Percentiles rank a stretch among this genome's conserved stretches.
Conservation (phyloP, 805 yeast species). For the Kluyveromyces dobzhanskii region DNA sequence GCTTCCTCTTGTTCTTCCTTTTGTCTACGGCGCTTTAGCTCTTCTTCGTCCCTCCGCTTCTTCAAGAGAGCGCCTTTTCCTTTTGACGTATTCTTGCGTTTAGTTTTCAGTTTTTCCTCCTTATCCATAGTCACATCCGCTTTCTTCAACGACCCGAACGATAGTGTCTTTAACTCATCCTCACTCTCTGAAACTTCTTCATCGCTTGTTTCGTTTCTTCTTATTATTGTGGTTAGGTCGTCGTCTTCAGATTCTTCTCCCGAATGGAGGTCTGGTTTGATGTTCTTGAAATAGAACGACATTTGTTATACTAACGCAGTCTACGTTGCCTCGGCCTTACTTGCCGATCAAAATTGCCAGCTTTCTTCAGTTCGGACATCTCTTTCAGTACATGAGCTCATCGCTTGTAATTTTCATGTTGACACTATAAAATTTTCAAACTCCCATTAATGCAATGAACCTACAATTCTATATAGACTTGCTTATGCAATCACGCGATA, state of each 20-base stretch:
- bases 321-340: too few species aligned
- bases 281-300: slow-evolving; percentile 28
- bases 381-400: too few species aligned
- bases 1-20: slow-evolving; percentile 3
- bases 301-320: too few species aligned
- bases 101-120: slow-evolving; percentile 15
- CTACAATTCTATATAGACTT: too few species aligned
- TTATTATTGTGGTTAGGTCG: slow-evolving; percentile 40
- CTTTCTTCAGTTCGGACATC: too few species aligned
- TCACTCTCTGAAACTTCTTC: slow-evolving; percentile 25
- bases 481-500: too few species aligned
- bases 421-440: too few species aligned
- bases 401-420: too few species aligned
- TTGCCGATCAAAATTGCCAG: too few species aligned
- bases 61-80: slow-evolving; percentile 7
- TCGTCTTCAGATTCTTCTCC: slow-evolving; percentile 28
- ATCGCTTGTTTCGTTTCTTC: slow-evolving; percentile 24
- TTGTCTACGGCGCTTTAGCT: too few species aligned
- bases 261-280: slow-evolving; percentile 21
- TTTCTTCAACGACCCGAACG: slow-evolving; percentile 55
- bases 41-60: too few species aligned
- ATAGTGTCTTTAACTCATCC: slow-evolving; percentile 43
- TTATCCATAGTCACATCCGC: slow-evolving; percentile 42
- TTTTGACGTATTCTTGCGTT: slow-evolving; percentile 2
- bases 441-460: too few species aligned